A percentile compares a stretch with the other conserved stretches of the same genome.
Evolutionary conservation across 2,329 filamentous ascomycete genomes (phyloP).

Genomic region (Dryadomyces sulphureus): DNA sequence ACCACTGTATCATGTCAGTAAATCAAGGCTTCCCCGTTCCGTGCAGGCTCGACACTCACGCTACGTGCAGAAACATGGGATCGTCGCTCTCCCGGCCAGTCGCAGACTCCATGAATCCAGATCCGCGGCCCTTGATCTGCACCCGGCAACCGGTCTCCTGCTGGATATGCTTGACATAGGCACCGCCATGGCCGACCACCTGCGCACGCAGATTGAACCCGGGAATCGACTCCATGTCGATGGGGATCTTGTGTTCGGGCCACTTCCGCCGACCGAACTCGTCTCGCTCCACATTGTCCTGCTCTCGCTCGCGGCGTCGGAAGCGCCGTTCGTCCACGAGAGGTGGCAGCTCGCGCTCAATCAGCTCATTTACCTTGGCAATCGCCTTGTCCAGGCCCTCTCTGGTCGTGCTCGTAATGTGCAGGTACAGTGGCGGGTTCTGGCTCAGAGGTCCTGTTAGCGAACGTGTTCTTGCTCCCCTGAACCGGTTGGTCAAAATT

Average conservation of each 20-base stretch:
- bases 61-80: slow-evolving; percentile 91
- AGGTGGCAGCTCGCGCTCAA: slow-evolving; percentile 90
- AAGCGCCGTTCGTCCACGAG: slow-evolving; percentile 91
- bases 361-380: slow-evolving; percentile 79
- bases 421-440: slow-evolving; percentile 89
- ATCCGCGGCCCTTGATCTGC: slow-evolving; percentile 94
- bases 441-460: slow-evolving; percentile 20
- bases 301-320: slow-evolving; percentile 55
- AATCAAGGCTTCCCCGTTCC: not conserved
- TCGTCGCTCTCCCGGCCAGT: slow-evolving; percentile 90
- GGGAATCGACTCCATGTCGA: slow-evolving; percentile 76
- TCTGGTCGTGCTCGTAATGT: slow-evolving; percentile 86
- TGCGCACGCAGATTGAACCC: slow-evolving; percentile 95
- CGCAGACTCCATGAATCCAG: slow-evolving; percentile 79
- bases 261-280: slow-evolving; percentile 79
- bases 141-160: slow-evolving; percentile 89
- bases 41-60: slow-evolving; percentile 41
- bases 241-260: slow-evolving; percentile 90
- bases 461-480: not conserved
- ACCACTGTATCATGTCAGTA: slow-evolving; percentile 37
- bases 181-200: slow-evolving; percentile 85
- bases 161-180: slow-evolving; percentile 97
- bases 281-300: slow-evolving; percentile 58
- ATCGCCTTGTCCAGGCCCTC: slow-evolving; percentile 83
- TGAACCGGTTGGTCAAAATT: slow-evolving; percentile 22